Base-by-base conservation (phyloP, 2,329 filamentous ascomycete genomes). In the Kalaharituber pfeilii region DNA sequence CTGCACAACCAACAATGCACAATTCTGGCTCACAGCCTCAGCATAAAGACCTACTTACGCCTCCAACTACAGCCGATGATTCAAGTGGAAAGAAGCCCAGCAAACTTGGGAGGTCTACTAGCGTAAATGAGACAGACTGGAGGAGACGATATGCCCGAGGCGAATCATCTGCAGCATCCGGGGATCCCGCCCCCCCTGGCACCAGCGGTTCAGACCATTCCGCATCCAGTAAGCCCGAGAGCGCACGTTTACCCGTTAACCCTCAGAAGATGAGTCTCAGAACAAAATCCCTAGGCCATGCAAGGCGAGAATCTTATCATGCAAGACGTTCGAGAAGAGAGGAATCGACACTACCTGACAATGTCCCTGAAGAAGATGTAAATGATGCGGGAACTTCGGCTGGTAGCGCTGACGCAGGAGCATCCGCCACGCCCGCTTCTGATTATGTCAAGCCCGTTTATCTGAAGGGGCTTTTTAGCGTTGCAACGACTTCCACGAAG, bases 401-500 rank as follows among this genome's bases (percentile, higher is more conserved):
- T 1, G 73, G 75, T 55, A 72, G 69, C 25, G 66, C 73, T 18
- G 73, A 75, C 39, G 72, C 71, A 50, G 68, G 68, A 11, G 56
- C 53, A 8, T 52, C 55, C 30, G 63, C 66, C 24, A 68, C 70
- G 24, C 63, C 63, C 33, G 68, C 70, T 51, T 80, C 83, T 4
- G 86, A 93, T 61, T 78, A 89, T 57, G 81, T 89, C 52, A 95
- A 94, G 67, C 91, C 91, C 0, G 91, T 96, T 2, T 96, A 84
- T 67, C 77, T 98, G 55, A 98, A 96, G 69, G 91, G 91, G 3
- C 75, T 98, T 18, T 96, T 98, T 71, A 96, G 89, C 64, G 91
- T 96, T 53, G 93, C 86, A 3, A 98, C 91, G 0, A 98, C 91
- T 5, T 95, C 87, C 55, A 91, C 82, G 65, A 94, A 93, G 66